Evolutionary conservation across 1,139 yeast genomes (phyloP).

Genomic region (Kodamaea sp.): DNA sequence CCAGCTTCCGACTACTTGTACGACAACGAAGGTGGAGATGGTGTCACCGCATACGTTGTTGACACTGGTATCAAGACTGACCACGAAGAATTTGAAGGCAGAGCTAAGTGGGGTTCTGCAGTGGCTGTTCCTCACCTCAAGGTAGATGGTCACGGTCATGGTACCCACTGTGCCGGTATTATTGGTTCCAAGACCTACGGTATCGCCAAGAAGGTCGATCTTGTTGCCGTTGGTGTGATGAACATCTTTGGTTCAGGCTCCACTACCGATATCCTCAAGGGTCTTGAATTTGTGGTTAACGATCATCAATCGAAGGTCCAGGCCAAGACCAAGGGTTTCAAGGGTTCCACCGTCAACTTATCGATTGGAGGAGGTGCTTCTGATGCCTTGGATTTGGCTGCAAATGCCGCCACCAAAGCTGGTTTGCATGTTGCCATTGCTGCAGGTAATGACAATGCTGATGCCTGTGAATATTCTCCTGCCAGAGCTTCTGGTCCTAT

Average conservation of each 20-base stretch:
- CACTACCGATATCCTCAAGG: constrained; percentile 79
- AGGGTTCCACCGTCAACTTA: constrained; percentile 89
- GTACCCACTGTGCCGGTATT: constrained; percentile 88
- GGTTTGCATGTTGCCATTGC: constrained; percentile 87
- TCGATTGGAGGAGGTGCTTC: constrained; percentile 88
- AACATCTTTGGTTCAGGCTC: constrained; percentile 77
- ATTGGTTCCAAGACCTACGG: constrained; percentile 75
- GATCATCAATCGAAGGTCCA: constrained; percentile 61
- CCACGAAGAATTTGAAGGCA: constrained; percentile 84
- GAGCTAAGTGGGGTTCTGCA: constrained; percentile 94
- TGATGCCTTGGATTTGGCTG: constrained; percentile 78
- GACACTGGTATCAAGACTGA: constrained; percentile 88
- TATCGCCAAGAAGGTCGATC: constrained; percentile 72
- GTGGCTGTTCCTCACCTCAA: constrained; percentile 83
- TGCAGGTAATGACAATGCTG: constrained; percentile 47
- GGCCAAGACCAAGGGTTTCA: constrained; percentile 62
- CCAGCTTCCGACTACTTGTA: constrained; percentile 52
- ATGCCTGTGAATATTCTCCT: constrained; percentile 46
- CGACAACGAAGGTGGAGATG: constrained; percentile 85
- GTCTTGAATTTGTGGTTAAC: constrained; percentile 76
- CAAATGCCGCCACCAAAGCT: constrained; percentile 78
- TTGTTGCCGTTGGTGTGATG: constrained; percentile 79
- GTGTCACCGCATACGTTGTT: constrained; percentile 88
- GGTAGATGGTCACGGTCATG: constrained; percentile 92
- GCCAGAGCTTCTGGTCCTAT: constrained; percentile 45